A percentile compares a stretch with the other conserved stretches of the same genome.
Evolutionary conservation across 2,329 filamentous ascomycete species (phyloP).

Genomic region (Trichoderma koningiopsis): DNA sequence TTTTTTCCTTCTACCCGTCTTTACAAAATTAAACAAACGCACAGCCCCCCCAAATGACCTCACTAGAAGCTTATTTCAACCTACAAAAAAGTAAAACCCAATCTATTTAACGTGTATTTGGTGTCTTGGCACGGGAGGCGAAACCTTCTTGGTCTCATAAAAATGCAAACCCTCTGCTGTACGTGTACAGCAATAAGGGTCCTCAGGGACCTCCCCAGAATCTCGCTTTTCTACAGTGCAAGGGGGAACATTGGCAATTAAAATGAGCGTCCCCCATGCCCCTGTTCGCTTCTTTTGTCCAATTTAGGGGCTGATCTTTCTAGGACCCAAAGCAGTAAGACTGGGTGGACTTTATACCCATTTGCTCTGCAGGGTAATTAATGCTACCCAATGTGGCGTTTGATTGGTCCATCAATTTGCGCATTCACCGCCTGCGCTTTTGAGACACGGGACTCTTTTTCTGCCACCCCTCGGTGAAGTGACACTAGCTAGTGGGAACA

Average conservation of each 20-base stretch:
- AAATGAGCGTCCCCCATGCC: slow-evolving; percentile 15
- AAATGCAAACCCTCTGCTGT: background rate
- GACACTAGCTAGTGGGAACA: background rate
- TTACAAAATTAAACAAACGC: background rate
- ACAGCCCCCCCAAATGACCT: background rate
- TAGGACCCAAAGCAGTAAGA: background rate
- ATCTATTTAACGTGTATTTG: background rate
- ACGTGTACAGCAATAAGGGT: background rate
- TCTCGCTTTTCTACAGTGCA: slow-evolving; percentile 12
- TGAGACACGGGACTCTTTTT: background rate
- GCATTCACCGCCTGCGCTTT: slow-evolving; percentile 21
- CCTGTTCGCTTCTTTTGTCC: background rate
- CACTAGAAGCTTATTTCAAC: slow-evolving; percentile 6
- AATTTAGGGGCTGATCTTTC: background rate
- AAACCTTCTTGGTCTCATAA: background rate
- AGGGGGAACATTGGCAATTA: slow-evolving; percentile 4
- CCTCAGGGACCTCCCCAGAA: slow-evolving; percentile 9
- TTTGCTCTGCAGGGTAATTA: slow-evolving; percentile 15
- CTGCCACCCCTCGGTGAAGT: background rate
- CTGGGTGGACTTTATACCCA: background rate
- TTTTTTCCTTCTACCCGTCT: background rate
- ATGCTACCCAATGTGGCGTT: background rate
- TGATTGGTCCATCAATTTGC: slow-evolving; percentile 9
- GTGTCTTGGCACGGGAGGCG: slow-evolving; percentile 1
- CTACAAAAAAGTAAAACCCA: background rate